Evolutionary conservation across 2,329 filamentous ascomycete genomes (phyloP).

Genomic region (Periconia macrospinosa): DNA sequence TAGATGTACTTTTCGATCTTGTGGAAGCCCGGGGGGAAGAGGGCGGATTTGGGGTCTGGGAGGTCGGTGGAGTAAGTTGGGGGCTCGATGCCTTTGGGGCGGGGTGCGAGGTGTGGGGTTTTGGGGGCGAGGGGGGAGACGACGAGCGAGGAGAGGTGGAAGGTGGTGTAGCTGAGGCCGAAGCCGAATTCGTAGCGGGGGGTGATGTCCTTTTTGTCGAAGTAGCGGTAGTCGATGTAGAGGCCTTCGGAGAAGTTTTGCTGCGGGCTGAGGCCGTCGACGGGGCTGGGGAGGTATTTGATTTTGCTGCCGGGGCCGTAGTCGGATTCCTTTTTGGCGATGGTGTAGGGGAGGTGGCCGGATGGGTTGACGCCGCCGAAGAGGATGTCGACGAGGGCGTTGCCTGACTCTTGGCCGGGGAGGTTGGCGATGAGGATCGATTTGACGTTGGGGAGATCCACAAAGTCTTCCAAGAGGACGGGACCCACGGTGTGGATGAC

Average conservation of each 20-base stretch:
- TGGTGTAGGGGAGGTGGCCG: slow-evolving; percentile 57
- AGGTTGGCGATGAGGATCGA: slow-evolving; percentile 78
- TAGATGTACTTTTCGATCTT: slow-evolving; percentile 72
- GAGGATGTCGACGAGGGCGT: slow-evolving; percentile 43
- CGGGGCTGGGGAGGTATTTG: slow-evolving; percentile 65
- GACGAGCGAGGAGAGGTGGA: slow-evolving; percentile 62
- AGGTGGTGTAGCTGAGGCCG: slow-evolving; percentile 79
- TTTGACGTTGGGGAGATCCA: slow-evolving; percentile 75
- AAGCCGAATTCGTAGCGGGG: slow-evolving; percentile 87
- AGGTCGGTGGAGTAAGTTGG: slow-evolving; percentile 56
- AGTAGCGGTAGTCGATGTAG: slow-evolving; percentile 87
- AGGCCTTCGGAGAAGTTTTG: slow-evolving; percentile 82
- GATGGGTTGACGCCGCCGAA: slow-evolving; percentile 42
- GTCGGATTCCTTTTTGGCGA: slow-evolving; percentile 69
- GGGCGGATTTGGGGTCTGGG: slow-evolving; percentile 57
- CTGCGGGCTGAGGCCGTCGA: slow-evolving; percentile 66
- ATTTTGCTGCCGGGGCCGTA: slow-evolving; percentile 74
- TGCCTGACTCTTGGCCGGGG: slow-evolving; percentile 60
- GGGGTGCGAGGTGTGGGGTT: slow-evolving; percentile 31
- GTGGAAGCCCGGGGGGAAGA: slow-evolving; percentile 65
- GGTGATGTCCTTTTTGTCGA: slow-evolving; percentile 73
- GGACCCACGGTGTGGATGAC: slow-evolving; percentile 86
- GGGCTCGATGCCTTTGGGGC: slow-evolving; percentile 39
- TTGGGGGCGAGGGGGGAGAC: slow-evolving; percentile 50
- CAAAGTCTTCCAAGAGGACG: slow-evolving; percentile 77